phyloP scores from a whole-genome alignment of 1,284 basidiomycete genomes.

The Stygiomarasmius scandens region DNA sequence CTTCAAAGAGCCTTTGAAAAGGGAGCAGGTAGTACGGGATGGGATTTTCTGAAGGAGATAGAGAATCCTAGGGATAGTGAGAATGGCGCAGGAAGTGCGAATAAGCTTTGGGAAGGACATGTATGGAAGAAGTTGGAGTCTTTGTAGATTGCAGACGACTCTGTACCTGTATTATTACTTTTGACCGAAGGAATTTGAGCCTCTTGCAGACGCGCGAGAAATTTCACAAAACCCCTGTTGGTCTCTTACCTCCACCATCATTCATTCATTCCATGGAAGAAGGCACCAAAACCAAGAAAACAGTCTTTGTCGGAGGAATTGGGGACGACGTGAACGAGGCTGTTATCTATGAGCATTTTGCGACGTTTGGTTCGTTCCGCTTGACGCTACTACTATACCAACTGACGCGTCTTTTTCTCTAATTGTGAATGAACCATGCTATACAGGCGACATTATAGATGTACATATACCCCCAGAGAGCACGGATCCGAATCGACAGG shows the following conservation, averaged over 20 bases:
- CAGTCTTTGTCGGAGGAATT: conserved; percentile 77
- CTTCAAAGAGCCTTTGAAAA: not conserved
- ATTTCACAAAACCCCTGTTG: conserved; percentile 35
- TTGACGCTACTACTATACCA: conserved; percentile 6
- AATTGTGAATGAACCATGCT: too few relatives aligned
- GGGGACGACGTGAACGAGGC: conserved; percentile 75
- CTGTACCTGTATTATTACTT: too few relatives aligned
- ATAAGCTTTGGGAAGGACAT: too few relatives aligned
- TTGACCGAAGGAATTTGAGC: too few relatives aligned
- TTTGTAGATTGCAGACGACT: too few relatives aligned
- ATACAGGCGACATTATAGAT: conserved; percentile 78
- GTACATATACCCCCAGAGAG: conserved; percentile 75
- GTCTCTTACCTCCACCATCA: conserved; percentile 30
- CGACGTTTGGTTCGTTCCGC: conserved; percentile 59
- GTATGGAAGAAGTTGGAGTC: too few relatives aligned
- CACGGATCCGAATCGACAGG: conserved; percentile 57
- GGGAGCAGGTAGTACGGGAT: conserved; percentile 17
- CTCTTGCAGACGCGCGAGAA: too few relatives aligned
- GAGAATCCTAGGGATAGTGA: too few relatives aligned
- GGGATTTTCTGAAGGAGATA: conserved; percentile 10
- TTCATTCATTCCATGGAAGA: too few relatives aligned
- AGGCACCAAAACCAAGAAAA: conserved; percentile 77
- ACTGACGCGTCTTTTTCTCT: conserved; percentile 12
- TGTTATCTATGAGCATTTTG: conserved; percentile 68
- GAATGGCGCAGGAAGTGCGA: too few relatives aligned